Conservation (phyloP, 177 flowering plant genomes). For the Vitis hybrid region DNA sequence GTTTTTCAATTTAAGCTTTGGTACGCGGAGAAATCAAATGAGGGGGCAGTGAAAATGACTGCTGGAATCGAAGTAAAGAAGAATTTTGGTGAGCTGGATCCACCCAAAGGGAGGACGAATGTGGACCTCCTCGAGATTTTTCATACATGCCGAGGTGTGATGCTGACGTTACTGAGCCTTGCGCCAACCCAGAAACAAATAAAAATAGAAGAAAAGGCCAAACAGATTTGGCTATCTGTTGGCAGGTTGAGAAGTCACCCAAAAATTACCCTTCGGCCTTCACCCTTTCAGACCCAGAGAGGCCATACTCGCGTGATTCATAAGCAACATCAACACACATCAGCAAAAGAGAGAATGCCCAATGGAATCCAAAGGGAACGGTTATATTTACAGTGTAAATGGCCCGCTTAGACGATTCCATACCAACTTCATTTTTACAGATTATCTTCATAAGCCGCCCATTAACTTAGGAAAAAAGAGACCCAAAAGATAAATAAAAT, state of each 20-base stretch:
- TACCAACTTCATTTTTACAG: slow-evolving; percentile 19
- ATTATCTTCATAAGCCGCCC: slow-evolving; percentile 13
- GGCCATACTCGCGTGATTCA: slow-evolving; percentile 11
- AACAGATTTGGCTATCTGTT: neutral
- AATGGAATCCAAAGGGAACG: neutral
- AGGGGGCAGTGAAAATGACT: too few species aligned
- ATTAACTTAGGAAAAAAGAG: neutral
- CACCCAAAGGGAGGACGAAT: too few species aligned
- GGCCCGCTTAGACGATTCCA: neutral
- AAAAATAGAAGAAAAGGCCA: too few species aligned
- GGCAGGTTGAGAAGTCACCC: neutral
- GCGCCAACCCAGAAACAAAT: too few species aligned
- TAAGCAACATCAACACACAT: slow-evolving; percentile 11
- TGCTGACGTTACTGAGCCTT: too few species aligned
- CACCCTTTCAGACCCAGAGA: neutral
- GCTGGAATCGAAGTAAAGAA: too few species aligned
- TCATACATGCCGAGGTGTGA: too few species aligned
- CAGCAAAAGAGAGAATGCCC: neutral
- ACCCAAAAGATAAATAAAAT: slow-evolving; percentile 5
- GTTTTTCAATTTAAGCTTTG: too few species aligned
- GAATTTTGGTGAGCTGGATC: too few species aligned
- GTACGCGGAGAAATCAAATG: too few species aligned
- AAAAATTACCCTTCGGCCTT: too few species aligned
- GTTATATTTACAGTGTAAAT: slow-evolving; percentile 1
- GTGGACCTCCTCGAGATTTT: too few species aligned